Conservation (phyloP, 2,329 filamentous ascomycete species). For the Neocatenulostroma microsporum region DNA sequence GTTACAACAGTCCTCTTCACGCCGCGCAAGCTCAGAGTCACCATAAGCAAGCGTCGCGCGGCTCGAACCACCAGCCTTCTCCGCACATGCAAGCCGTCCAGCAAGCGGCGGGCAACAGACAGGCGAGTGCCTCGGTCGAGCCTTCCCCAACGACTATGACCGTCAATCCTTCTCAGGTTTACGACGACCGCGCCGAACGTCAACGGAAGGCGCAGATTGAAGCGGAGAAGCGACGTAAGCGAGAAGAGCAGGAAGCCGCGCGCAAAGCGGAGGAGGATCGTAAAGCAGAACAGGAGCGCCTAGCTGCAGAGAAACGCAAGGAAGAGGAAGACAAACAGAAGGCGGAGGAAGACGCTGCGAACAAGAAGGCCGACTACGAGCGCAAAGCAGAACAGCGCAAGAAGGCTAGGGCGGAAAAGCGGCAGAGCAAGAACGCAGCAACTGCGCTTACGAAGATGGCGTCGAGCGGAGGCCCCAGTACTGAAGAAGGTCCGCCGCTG, state of each 20-base stretch:
- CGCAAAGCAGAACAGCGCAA: conserved; percentile 25
- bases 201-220: conserved; percentile 33
- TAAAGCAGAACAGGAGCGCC: conserved; percentile 21
- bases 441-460: conserved; percentile 16
- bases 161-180: conserved; percentile 48
- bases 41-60: conserved; percentile 17
- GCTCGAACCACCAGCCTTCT: conserved; percentile 17
- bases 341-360: conserved; percentile 13
- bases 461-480: neutral
- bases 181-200: conserved; percentile 46
- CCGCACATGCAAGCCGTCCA: conserved; percentile 17
- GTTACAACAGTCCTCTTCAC: conserved; percentile 25
- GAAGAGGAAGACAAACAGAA: conserved; percentile 19
- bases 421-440: conserved; percentile 23
- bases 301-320: conserved; percentile 19
- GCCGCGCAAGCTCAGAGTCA: conserved; percentile 23
- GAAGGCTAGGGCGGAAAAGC: conserved; percentile 25
- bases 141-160: conserved; percentile 39
- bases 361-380: conserved; percentile 19
- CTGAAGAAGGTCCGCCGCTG: conserved; percentile 11
- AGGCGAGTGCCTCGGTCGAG: conserved; percentile 22
- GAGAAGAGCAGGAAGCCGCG: conserved; percentile 24
- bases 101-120: conserved; percentile 14
- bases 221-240: conserved; percentile 24
- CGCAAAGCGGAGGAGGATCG: conserved; percentile 29